Evolutionary conservation across 108 stramenopile species (phyloP).

Genomic region (Nitzschia palea): DNA sequence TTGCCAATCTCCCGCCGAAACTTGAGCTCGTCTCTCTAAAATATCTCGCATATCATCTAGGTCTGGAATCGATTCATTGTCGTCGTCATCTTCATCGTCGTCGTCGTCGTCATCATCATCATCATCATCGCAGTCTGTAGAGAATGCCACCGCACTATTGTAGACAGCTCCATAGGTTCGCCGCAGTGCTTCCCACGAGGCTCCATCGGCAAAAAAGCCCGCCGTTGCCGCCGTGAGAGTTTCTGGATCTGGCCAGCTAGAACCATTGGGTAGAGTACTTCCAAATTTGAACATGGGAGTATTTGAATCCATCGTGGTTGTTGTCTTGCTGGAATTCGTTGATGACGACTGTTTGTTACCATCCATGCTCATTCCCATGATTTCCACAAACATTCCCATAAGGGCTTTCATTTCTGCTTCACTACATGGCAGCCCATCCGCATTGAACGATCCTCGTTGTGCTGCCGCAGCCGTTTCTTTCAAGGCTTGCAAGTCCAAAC

Average conservation of each 20-base stretch:
- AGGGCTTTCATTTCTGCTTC: constrained; percentile 70
- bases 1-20: constrained; percentile 37
- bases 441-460: not conserved
- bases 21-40: not conserved
- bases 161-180: constrained; percentile 30
- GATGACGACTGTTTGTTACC: not conserved
- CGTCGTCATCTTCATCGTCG: constrained; percentile 31
- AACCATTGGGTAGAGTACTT: constrained; percentile 7
- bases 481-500: constrained; percentile 23
- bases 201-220: constrained; percentile 37
- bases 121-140: not conserved
- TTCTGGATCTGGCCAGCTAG: constrained; percentile 20
- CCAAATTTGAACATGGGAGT: constrained; percentile 30
- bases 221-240: constrained; percentile 35
- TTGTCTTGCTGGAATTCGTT: not conserved
- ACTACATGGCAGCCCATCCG: constrained; percentile 40
- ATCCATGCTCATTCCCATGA: constrained; percentile 52
- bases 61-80: constrained; percentile 13
- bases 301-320: not conserved
- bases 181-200: constrained; percentile 33
- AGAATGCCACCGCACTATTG: not conserved
- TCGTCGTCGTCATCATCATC: constrained; percentile 26
- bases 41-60: not conserved
- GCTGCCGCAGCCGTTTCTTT: constrained; percentile 31
- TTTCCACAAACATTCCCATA: constrained; percentile 66